These are phyloP conservation scores for Carnegiea gigantea DNA, from an alignment of 179 eudicot genomes.

Conservation along the genomic window DNA sequence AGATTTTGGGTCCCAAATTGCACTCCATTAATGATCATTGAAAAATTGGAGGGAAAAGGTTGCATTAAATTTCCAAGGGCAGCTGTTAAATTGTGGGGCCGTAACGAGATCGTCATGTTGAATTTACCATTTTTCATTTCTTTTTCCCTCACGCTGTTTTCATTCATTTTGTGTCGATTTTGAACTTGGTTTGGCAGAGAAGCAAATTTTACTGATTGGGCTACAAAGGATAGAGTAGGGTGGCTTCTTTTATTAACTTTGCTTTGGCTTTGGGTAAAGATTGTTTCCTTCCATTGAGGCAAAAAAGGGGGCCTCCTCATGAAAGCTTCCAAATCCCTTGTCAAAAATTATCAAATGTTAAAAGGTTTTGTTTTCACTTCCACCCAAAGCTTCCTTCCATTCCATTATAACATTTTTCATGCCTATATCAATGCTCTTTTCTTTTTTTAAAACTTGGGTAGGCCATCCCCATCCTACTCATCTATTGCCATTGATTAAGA, in stretches of 20 bases:
- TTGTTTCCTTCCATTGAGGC: conserved; percentile 25
- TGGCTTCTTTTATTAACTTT: neutral
- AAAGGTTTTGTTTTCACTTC: conserved; percentile 23
- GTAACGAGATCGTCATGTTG: neutral
- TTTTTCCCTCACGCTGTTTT: neutral
- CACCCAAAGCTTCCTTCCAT: conserved; percentile 18
- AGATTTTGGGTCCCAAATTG: conserved; percentile 4
- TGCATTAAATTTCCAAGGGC: neutral
- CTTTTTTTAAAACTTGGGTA: neutral
- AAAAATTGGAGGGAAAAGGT: neutral
- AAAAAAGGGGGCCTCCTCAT: conserved; percentile 21
- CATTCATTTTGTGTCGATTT: conserved; percentile 4
- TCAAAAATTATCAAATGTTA: conserved; percentile 24
- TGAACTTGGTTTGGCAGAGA: conserved; percentile 15
- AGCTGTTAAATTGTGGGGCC: conserved; percentile 6
- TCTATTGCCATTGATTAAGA: neutral
- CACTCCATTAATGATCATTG: conserved; percentile 6
- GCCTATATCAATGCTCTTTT: conserved; percentile 7
- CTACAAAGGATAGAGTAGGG: conserved; percentile 1
- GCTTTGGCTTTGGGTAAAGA: conserved; percentile 25
- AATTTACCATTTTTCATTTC: neutral
- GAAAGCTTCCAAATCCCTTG: conserved; percentile 26
- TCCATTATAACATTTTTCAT: conserved; percentile 10
- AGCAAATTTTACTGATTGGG: conserved; percentile 13
- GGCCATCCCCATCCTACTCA: conserved; percentile 1